Conservation (phyloP, 805 yeast species). For the Metschnikowia henanensis region DNA sequence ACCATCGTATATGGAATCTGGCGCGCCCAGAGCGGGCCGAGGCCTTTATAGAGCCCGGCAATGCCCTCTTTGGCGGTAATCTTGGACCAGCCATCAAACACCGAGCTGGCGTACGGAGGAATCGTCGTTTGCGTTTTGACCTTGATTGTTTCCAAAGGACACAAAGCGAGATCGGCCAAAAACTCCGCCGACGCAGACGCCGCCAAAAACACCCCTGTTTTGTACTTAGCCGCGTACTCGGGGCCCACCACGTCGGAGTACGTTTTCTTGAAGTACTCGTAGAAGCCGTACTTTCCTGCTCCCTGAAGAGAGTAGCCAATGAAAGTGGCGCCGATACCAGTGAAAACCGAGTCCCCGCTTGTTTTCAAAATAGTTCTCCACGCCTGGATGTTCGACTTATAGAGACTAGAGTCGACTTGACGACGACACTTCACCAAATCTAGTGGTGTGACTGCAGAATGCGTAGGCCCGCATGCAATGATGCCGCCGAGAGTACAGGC, state of each 20-base stretch:
- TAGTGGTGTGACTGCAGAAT: conserved; percentile 87
- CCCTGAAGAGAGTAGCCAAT: conserved; percentile 96
- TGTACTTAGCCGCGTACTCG: conserved; percentile 58
- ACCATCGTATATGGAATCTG: conserved; percentile 99
- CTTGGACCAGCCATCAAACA: conserved; percentile 65
- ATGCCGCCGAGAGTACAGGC: conserved; percentile 80
- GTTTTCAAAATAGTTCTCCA: conserved; percentile 70
- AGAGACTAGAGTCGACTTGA: conserved; percentile 77
- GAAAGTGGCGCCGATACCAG: conserved; percentile 91
- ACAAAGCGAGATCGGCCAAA: conserved; percentile 83
- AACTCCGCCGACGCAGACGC: conserved; percentile 96
- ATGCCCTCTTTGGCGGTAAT: conserved; percentile 69
- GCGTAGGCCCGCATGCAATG: conserved; percentile 96
- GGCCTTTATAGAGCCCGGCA: conserved; percentile 80
- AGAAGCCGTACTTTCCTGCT: conserved; percentile 95
- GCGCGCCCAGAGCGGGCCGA: conserved; percentile 92
- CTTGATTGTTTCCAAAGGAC: conserved; percentile 95
- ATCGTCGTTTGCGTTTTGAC: conserved; percentile 91
- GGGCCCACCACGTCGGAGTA: conserved; percentile 70
- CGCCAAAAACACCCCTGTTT: conserved; percentile 71
- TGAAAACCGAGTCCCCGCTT: conserved; percentile 79
- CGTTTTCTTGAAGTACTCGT: conserved; percentile 84
- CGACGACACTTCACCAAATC: conserved; percentile 93
- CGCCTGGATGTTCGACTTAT: conserved; percentile 79
- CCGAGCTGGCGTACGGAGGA: conserved; percentile 75